Evolutionary conservation across 1,139 yeast genomes (phyloP), one percentile per base, ranked within the genome.

Genomic region (Debaryomyces robertsiae): DNA sequence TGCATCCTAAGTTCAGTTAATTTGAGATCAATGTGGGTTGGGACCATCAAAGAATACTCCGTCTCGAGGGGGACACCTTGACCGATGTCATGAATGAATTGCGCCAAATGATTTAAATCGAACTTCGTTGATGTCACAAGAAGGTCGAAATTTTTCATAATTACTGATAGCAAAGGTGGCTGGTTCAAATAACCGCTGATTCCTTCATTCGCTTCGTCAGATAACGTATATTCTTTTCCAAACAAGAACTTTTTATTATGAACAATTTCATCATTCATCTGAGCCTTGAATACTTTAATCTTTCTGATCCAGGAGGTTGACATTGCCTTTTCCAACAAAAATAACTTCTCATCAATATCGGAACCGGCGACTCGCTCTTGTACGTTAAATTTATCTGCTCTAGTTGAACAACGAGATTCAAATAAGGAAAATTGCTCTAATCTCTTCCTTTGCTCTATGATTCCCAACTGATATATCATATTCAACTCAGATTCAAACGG

Each of bases 401-500:
- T n/a, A 3, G 27, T 10, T 2, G 24, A 7, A 13, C 18, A 17
- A 14, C n/a, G 17, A 3, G 46, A 57, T 28, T 84, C 83, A 54
- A 86, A 84, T 4, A 79, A 63, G 4, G 64, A 62, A 31, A 70
- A 59, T 51, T 84, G 79, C 35, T 82, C 90, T 32, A 78, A 44
- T 39, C 97, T 67, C 43, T 75, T 71, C 43, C 77, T 68, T 55
- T 87, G 95, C 54, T 89, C 97, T 3, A 77, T 63, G 38, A 75
- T 49, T 2, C 96, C 96, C 25, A 88, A 73, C 54, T 86, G 93
- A 60, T 79, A 87, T 18, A 87, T 82, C 76, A 85, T 75, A 31
- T 79, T 79, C 43, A 91, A 63, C 50, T 89, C 84, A 1, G 84
- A 64, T 61, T 91, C 98, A 58, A 93, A 89, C 4, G 94, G 89